These are phyloP conservation scores for Aspergillus pseudonomiae DNA, from an alignment of 2,329 filamentous ascomycete genomes.

Conservation along the genomic window DNA sequence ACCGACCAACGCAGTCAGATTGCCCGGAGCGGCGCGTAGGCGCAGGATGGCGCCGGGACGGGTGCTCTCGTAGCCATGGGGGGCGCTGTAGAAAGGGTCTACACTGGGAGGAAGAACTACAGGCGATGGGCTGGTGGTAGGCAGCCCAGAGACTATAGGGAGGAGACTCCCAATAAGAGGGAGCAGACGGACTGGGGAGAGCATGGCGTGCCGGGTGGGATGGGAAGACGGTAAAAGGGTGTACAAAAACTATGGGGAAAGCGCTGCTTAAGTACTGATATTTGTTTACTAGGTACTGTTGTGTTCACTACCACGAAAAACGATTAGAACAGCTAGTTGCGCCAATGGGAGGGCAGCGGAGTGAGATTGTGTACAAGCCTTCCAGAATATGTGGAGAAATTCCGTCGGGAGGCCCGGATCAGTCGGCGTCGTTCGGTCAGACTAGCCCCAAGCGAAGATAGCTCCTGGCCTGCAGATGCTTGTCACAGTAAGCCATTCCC, in stretches of 20 bases:
- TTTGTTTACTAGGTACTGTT: not conserved
- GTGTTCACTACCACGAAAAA: not conserved
- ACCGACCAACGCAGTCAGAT: slow-evolving; percentile 14
- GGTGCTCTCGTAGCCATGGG: slow-evolving; percentile 16
- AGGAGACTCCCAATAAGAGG: slow-evolving; percentile 8
- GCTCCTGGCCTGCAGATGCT: not conserved
- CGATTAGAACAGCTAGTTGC: not conserved
- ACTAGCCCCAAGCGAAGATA: not conserved
- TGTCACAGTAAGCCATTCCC: not conserved
- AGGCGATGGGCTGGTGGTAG: slow-evolving; percentile 1
- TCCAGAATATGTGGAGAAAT: not conserved
- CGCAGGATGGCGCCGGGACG: slow-evolving; percentile 20
- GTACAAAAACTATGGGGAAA: not conserved
- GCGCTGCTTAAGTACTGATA: not conserved
- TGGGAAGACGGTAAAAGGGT: not conserved
- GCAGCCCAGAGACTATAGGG: slow-evolving; percentile 3
- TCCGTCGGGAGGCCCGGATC: not conserved
- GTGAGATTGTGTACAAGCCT: not conserved
- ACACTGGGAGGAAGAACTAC: slow-evolving; percentile 11
- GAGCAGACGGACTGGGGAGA: slow-evolving; percentile 4
- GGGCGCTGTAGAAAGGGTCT: slow-evolving; percentile 23
- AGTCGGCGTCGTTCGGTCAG: not conserved
- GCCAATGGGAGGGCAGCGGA: not conserved
- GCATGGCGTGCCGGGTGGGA: not conserved
- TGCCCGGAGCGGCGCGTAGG: slow-evolving; percentile 18